These are phyloP conservation scores for Pestalotiopsis sp. DNA, from an alignment of 2,329 filamentous ascomycete species.

Conservation along the genomic window DNA sequence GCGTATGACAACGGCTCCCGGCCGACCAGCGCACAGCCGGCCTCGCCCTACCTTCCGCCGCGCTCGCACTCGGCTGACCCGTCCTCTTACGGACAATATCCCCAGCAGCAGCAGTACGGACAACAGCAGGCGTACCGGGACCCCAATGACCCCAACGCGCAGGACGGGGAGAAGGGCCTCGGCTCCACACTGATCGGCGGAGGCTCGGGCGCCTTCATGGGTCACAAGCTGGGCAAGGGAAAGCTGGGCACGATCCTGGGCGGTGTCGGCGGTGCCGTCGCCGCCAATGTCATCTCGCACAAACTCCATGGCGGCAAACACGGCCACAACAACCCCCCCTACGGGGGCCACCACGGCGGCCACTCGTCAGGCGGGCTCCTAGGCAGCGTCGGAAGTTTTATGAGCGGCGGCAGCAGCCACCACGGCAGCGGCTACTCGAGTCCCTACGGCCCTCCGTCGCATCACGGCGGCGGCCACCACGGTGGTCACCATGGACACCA, in stretches of 20 bases:
- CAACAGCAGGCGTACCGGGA: constrained; percentile 16
- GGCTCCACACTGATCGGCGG: constrained; percentile 56
- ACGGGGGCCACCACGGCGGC: constrained; percentile 21
- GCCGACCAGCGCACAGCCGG: constrained; percentile 4
- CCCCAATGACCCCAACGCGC: constrained; percentile 14
- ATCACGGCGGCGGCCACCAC: constrained; percentile 18
- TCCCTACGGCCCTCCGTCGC: neutral
- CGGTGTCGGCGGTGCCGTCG: constrained; percentile 55
- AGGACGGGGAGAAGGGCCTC: constrained; percentile 56
- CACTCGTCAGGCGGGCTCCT: constrained; percentile 24
- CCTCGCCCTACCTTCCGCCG: constrained; percentile 15
- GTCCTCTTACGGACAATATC: constrained; percentile 16
- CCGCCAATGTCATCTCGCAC: constrained; percentile 54
- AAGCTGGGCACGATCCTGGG: constrained; percentile 55
- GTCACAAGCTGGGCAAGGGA: constrained; percentile 57
- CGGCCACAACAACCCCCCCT: constrained; percentile 15
- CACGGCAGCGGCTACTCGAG: constrained; percentile 1
- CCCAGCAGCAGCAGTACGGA: neutral
- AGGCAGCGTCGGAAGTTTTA: constrained; percentile 23
- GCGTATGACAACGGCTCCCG: constrained; percentile 8
- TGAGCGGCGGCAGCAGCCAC: constrained; percentile 18
- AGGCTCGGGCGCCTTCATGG: constrained; percentile 54
- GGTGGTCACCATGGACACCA: constrained; percentile 11
- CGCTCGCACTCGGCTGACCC: constrained; percentile 32
- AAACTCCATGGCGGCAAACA: constrained; percentile 34